Evolutionary conservation across 2,329 filamentous ascomycete genomes (phyloP).

Genomic region (Paraphaeosphaeria sporulosa): DNA sequence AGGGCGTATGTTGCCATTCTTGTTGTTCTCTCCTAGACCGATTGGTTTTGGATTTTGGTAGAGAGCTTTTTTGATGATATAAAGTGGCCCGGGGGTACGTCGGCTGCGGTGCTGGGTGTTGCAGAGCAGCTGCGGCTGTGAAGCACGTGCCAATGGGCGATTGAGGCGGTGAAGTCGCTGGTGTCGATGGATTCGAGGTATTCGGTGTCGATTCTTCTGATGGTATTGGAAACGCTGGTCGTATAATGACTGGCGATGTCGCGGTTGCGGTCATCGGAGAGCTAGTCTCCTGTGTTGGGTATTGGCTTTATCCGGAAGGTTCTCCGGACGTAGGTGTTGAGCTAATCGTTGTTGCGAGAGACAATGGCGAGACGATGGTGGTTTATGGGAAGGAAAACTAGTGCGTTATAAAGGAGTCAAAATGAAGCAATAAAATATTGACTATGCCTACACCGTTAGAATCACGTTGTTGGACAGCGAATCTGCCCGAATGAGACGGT

Average conservation of each 20-base stretch:
- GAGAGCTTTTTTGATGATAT: not conserved
- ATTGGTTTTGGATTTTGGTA: constrained; percentile 9
- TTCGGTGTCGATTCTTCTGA: constrained; percentile 5
- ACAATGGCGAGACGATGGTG: not conserved
- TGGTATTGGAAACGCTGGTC: constrained; percentile 8
- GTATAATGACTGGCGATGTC: constrained; percentile 12
- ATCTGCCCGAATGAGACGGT: not conserved
- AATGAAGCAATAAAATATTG: not conserved
- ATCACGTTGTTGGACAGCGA: constrained; percentile 11
- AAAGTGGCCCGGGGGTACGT: not conserved
- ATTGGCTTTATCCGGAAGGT: constrained; percentile 2
- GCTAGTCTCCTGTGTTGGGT: not conserved
- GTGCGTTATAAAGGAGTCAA: not conserved
- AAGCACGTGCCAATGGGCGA: not conserved
- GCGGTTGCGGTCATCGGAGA: constrained; percentile 9
- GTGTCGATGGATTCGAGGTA: not conserved
- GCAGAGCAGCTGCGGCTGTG: not conserved
- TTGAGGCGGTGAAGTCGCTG: constrained; percentile 5
- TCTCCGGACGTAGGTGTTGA: constrained; percentile 3
- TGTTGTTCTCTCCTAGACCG: not conserved
- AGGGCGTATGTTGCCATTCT: constrained; percentile 16
- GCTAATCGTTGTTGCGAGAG: constrained; percentile 3
- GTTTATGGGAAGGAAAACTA: not conserved
- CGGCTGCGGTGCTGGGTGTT: not conserved
- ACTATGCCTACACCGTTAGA: constrained; percentile 4